Percentiles rank a stretch among this genome's conserved stretches.
Conservation (phyloP, 371 early-diverging fungal genomes). For the Zopfochytrium polystomum region DNA sequence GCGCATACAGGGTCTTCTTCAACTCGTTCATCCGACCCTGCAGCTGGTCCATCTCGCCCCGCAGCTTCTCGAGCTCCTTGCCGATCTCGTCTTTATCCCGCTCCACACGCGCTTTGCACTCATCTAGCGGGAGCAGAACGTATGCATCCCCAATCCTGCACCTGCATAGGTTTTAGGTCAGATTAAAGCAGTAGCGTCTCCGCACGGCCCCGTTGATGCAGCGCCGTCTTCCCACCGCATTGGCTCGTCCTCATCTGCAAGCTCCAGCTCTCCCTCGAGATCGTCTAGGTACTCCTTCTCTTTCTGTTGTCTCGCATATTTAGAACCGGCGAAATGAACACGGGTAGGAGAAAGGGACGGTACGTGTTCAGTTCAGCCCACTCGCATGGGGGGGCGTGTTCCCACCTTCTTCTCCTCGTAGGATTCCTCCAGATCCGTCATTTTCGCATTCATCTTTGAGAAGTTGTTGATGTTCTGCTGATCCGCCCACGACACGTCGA, state of each 20-base stretch:
- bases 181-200: conserved; percentile 45
- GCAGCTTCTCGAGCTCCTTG: conserved; percentile 49
- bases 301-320: conserved; percentile 29
- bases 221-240: conserved; percentile 87
- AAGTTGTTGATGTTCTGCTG: conserved; percentile 92
- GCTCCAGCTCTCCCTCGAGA: conserved; percentile 81
- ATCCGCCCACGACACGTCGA: conserved; percentile 91
- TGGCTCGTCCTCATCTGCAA: conserved; percentile 88
- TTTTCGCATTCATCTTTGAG: conserved; percentile 74
- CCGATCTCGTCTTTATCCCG: conserved; percentile 48
- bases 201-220: conserved; percentile 69
- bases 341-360: conserved; percentile 1
- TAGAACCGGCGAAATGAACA: too few species aligned
- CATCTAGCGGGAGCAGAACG: conserved; percentile 67
- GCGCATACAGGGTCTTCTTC: conserved; percentile 81
- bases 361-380: conserved; percentile 1
- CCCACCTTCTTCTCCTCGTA: conserved; percentile 78
- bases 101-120: conserved; percentile 65
- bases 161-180: conserved; percentile 56
- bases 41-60: conserved; percentile 60
- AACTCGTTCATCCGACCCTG: conserved; percentile 76
- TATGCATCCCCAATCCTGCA: conserved; percentile 84
- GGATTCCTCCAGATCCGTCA: conserved; percentile 74
- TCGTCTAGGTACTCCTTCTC: conserved; percentile 94
- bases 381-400: too few species aligned